Evolutionary conservation across 805 yeast genomes (phyloP).

Genomic region (Wickerhamiella parazyma): DNA sequence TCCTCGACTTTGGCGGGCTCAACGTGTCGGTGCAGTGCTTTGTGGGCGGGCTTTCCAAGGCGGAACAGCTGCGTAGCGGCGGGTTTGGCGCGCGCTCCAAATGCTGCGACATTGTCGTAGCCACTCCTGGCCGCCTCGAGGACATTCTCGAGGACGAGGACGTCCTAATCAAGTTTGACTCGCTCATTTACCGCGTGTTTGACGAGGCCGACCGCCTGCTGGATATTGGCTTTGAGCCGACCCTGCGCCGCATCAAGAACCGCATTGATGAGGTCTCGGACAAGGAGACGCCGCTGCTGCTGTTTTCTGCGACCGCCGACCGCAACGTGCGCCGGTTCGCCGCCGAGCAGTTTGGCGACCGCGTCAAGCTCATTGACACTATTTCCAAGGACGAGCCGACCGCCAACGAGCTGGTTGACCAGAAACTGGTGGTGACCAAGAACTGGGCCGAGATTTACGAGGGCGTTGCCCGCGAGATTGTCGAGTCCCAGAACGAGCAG

Average conservation of each 20-base stretch:
- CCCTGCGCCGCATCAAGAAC: conserved; percentile 30
- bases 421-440: conserved; percentile 43
- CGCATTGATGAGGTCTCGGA: conserved; percentile 39
- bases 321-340: conserved; percentile 55
- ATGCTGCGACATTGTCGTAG: conserved; percentile 47
- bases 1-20: conserved; percentile 27
- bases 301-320: conserved; percentile 84
- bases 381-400: conserved; percentile 62
- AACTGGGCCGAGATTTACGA: conserved; percentile 44
- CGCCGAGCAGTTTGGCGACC: conserved; percentile 28
- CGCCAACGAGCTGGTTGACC: conserved; percentile 64
- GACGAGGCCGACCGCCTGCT: conserved; percentile 89
- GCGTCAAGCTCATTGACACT: conserved; percentile 43
- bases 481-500: conserved; percentile 21
- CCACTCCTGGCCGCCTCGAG: conserved; percentile 77
- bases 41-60: conserved; percentile 53
- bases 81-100: conserved; percentile 28
- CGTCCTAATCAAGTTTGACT: conserved; percentile 34
- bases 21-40: conserved; percentile 35
- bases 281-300: conserved; percentile 39
- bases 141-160: conserved; percentile 42
- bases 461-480: conserved; percentile 38
- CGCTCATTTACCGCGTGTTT: conserved; percentile 51
- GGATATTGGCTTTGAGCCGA: conserved; percentile 65
- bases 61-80: conserved; percentile 26